Conservation (phyloP, 805 yeast species). For the Sugiyamaella marilandica region DNA sequence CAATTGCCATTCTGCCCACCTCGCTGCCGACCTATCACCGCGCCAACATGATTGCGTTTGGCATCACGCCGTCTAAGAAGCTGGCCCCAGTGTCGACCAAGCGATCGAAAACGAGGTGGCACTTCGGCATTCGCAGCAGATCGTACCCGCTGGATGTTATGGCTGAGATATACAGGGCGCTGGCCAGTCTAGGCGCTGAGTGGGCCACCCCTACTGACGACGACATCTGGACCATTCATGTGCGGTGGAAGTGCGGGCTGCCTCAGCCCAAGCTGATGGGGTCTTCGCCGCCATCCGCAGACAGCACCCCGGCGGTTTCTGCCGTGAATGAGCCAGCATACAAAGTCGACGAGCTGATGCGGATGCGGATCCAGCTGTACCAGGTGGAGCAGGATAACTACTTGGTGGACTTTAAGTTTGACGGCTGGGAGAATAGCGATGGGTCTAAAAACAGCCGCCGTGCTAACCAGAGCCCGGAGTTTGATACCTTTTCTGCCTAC, state of each 20-base stretch:
- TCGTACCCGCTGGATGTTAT: conserved; percentile 96
- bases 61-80: conserved; percentile 41
- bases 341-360: conserved; percentile 61
- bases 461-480: conserved; percentile 39
- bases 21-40: conserved; percentile 92
- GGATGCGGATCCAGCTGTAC: conserved; percentile 94
- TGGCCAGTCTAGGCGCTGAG: conserved; percentile 91
- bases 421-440: conserved; percentile 75
- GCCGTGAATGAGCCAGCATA: conserved; percentile 7
- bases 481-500: conserved; percentile 88
- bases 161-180: conserved; percentile 96
- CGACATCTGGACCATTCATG: conserved; percentile 92
- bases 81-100: conserved; percentile 51
- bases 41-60: conserved; percentile 74
- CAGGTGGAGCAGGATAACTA: conserved; percentile 95
- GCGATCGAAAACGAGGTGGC: conserved; percentile 95
- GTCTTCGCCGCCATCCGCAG: conserved; percentile 2
- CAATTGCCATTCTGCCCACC: conserved; percentile 89
- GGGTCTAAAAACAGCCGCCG: conserved; percentile 12
- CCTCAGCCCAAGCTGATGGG: conserved; percentile 8
- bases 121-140: conserved; percentile 93
- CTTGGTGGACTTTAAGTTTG: conserved; percentile 93
- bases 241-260: conserved; percentile 73
- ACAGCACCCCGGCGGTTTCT: conserved; percentile 4
- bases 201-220: conserved; percentile 96